Evolutionary conservation across 441 rosid species (phyloP), one percentile per base, ranked within the genome.

Genomic region (Pelargonium australe): DNA sequence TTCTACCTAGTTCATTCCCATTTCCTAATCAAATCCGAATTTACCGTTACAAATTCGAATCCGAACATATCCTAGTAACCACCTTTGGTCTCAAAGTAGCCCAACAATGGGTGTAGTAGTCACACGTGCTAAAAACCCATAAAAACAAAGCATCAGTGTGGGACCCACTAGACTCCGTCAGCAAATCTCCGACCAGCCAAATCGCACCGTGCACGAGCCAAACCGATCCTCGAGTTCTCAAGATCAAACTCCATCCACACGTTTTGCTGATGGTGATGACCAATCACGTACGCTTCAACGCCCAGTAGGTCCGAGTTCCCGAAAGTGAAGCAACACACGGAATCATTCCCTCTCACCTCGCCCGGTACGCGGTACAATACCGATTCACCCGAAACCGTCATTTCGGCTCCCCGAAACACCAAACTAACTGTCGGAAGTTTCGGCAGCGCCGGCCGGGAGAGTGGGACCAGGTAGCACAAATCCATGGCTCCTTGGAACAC

Each of bases 211-310:
- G 85, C 83, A 1, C 77, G 82, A 41, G 94, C 95, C 65, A 88
- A 73, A 11, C 98, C 95, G 63, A 92, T 88, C 78, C 96, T 73
- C 34, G 95, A 92, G 72, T 80, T 85, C 47, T 83, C 64, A 1
- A 92, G 83, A 80, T 92, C 98, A 77, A 87, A 92, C 73, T 92
- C 96, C 80, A 92, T 87, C 98, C 95, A 92, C 76, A 87, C 76
- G 64, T 92, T 90, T 55, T 90, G 96, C 61, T 90, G 98, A 65
- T 92, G 98, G 68, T 90, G 95, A 66, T 92, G 96, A 0, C 98
- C 98, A 65, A 90, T 87, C 77, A 92, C 91, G 67, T 77, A 88
- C 0, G 95, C 98, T 16, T 92, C 98, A 73, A 90, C 82, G 0
- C 95, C 98, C 28, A 92, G 72, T 44, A 88, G 72, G 78, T 92